Evolutionary conservation across 352 stramenopile genomes (phyloP).

Genomic region (Phytophthora podocarpi): DNA sequence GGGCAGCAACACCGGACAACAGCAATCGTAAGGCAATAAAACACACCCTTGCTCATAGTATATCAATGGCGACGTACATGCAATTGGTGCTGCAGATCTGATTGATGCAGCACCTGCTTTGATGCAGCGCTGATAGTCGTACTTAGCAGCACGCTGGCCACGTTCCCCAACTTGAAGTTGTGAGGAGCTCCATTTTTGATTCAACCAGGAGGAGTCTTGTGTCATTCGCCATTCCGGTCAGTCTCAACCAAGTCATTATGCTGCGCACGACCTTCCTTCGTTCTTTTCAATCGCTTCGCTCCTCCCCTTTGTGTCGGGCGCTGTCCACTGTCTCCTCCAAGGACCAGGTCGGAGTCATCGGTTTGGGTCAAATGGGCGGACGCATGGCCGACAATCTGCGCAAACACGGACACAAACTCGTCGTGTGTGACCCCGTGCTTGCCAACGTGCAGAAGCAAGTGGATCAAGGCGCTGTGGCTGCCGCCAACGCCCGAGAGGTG

Average conservation of each 20-base stretch:
- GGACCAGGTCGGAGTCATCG: constrained; percentile 87
- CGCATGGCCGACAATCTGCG: constrained; percentile 94
- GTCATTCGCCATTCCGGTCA: constrained; percentile 25
- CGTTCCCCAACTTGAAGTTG: constrained; percentile 40
- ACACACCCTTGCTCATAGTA: too few species aligned
- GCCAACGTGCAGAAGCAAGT: constrained; percentile 59
- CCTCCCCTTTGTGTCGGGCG: neutral
- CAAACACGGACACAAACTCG: constrained; percentile 72
- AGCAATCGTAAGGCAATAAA: neutral
- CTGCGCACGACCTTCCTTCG: constrained; percentile 1
- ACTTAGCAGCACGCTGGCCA: constrained; percentile 18
- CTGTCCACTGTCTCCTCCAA: constrained; percentile 30
- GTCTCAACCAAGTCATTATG: constrained; percentile 18
- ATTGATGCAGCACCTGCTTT: constrained; percentile 21
- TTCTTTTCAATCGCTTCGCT: constrained; percentile 5
- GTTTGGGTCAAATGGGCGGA: constrained; percentile 94
- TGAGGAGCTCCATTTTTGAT: neutral
- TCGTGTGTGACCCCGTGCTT: constrained; percentile 80
- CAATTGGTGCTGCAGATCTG: neutral
- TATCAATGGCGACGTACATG: too few species aligned
- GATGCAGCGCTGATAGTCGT: constrained; percentile 18
- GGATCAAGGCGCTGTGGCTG: constrained; percentile 54
- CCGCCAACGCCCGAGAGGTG: constrained; percentile 69
- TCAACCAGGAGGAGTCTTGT: neutral
- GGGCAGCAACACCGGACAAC: constrained; percentile 4